Evolutionary conservation across 495 filamentous ascomycete genomes (phyloP).

Genomic region (Stereocaulon alpinum): DNA sequence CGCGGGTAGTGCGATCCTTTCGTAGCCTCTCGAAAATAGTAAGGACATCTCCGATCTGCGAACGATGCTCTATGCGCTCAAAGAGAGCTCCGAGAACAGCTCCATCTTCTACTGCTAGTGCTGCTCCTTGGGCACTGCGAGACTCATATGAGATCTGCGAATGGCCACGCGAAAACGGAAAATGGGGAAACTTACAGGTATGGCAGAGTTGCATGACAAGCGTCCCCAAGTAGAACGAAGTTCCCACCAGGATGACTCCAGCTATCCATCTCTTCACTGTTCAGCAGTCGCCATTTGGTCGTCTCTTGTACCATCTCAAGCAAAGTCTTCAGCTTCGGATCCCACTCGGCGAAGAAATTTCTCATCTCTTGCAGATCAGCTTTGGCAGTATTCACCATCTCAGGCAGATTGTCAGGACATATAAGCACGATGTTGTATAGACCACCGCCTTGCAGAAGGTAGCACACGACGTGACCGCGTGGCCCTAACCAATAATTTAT

Average conservation of each 20-base stretch:
- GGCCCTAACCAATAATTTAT: slow-evolving; percentile 38
- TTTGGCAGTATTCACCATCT: slow-evolving; percentile 40
- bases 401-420: slow-evolving; percentile 58
- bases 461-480: slow-evolving; percentile 45
- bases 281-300: slow-evolving; percentile 41
- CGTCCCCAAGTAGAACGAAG: slow-evolving; percentile 56
- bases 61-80: slow-evolving; percentile 29
- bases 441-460: slow-evolving; percentile 40
- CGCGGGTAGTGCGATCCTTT: slow-evolving; percentile 38
- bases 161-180: not conserved
- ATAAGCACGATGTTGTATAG: slow-evolving; percentile 54
- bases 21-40: slow-evolving; percentile 40
- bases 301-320: slow-evolving; percentile 41
- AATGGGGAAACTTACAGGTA: slow-evolving; percentile 30
- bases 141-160: not conserved
- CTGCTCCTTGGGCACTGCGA: slow-evolving; percentile 39
- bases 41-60: slow-evolving; percentile 35
- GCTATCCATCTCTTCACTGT: slow-evolving; percentile 29
- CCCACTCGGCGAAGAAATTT: slow-evolving; percentile 47
- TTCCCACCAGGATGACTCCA: slow-evolving; percentile 42
- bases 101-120: slow-evolving; percentile 44
- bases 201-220: slow-evolving; percentile 58
- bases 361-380: slow-evolving; percentile 59
- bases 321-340: slow-evolving; percentile 39
- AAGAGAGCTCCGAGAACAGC: slow-evolving; percentile 42